Evolutionary conservation across 2,329 filamentous ascomycete genomes (phyloP).

Genomic region (Fusarium staphyleae): DNA sequence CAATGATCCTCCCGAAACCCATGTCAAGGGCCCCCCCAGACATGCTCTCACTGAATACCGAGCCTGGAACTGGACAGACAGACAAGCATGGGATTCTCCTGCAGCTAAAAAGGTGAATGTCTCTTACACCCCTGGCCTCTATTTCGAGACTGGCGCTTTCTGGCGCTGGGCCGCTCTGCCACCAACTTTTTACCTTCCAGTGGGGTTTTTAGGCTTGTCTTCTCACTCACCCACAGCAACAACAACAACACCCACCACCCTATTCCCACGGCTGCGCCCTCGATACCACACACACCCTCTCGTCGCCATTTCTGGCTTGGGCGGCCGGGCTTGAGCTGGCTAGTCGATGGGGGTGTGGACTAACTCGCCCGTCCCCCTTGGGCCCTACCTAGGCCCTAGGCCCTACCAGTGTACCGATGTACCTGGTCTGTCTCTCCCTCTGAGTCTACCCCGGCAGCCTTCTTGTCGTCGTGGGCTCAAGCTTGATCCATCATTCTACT

Average conservation of each 20-base stretch:
- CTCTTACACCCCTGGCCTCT: slow-evolving; percentile 11
- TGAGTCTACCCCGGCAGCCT: slow-evolving; percentile 26
- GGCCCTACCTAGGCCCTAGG: slow-evolving; percentile 28
- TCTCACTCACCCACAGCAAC: slow-evolving; percentile 9
- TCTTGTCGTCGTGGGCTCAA: slow-evolving; percentile 25
- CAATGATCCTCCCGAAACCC: slow-evolving; percentile 26
- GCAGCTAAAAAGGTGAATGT: not conserved
- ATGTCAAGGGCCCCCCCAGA: slow-evolving; percentile 27
- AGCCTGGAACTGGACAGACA: slow-evolving; percentile 30
- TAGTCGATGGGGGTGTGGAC: slow-evolving; percentile 25
- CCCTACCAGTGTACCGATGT: slow-evolving; percentile 33
- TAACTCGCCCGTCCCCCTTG: slow-evolving; percentile 14
- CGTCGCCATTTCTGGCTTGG: not conserved
- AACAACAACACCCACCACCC: not conserved
- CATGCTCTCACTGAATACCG: slow-evolving; percentile 25
- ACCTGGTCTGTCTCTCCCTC: slow-evolving; percentile 18
- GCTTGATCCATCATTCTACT: slow-evolving; percentile 31
- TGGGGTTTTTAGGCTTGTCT: slow-evolving; percentile 20
- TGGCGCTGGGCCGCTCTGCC: slow-evolving; percentile 27
- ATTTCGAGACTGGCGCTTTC: slow-evolving; percentile 26
- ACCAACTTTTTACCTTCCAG: slow-evolving; percentile 11
- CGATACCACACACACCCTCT: slow-evolving; percentile 26
- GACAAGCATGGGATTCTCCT: slow-evolving; percentile 24
- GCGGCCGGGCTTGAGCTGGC: slow-evolving; percentile 26
- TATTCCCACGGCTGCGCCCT: slow-evolving; percentile 19